Evolutionary conservation across 208 protist genomes (phyloP), one percentile per base, ranked within the genome.

Genomic region (Acanthamoeba castellanii): DNA sequence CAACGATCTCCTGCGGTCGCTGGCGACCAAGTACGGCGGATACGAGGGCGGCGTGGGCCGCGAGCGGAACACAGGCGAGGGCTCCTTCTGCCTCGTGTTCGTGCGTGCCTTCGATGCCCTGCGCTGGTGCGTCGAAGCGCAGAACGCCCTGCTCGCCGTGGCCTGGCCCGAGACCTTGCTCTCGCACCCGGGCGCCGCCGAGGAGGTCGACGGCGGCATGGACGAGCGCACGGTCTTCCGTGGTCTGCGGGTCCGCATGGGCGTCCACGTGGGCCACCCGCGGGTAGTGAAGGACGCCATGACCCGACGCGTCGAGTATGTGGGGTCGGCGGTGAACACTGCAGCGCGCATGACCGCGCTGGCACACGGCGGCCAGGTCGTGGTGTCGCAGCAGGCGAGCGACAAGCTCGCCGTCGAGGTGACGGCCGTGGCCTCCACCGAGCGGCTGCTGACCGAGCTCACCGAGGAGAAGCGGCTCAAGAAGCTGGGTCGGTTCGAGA

Each of bases 191-290:
- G 61, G n/a, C 55, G 45, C 70, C 16, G 37, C 47, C 37, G 92
- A 94, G 42, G 89, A 95, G 61, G 25, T 34, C 18, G 50, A 37
- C 16, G 70, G 68, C 34, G 89, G 76, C 18, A 45, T 57, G n/a
- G 66, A 74, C 9, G 66, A 55, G 4, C 16, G 45, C 27, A 14
- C 72, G 25, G 20, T 93, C 20, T 97, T 55, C 42, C 57, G 88
- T 27, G 97, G 97, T 16, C 92, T 97, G 34, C 78, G 97, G 18
- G 97, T 97, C 18, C 72, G 96, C 22, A 97, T 97, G 96, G 97
- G 97, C 13, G 34, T 97, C 5, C 96, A 97, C 88, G 74, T 64
- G 52, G 96, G 96, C 42, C 52, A 47, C 11, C 72, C 72, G 20
- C 66, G 59, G 1, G 30, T 57, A 5, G 22, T 32, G 1, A 42